Conservation (phyloP, 192 early-diverging fungal genomes). For the Coemansia sp. region DNA sequence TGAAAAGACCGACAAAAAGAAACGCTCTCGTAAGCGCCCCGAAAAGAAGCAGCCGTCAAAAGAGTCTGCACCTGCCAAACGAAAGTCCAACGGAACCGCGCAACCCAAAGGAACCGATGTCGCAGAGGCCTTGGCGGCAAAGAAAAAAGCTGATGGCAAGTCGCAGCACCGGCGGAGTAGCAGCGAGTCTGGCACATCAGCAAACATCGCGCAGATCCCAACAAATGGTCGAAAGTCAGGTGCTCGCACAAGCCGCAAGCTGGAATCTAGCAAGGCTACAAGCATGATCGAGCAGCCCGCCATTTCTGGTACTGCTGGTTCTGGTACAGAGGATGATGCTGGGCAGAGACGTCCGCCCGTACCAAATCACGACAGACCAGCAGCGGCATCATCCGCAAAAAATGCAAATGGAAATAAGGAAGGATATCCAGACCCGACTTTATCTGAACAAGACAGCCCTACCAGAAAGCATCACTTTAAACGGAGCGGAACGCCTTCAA, state of each 20-base stretch:
- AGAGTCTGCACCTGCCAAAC: conserved; percentile 13
- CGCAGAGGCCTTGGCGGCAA: neutral
- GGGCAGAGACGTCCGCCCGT: conserved; percentile 29
- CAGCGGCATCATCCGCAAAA: neutral
- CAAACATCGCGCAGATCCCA: conserved; percentile 30
- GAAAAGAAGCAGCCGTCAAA: conserved; percentile 41
- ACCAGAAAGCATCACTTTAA: conserved; percentile 6
- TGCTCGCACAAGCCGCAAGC: conserved; percentile 50
- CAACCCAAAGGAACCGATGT: conserved; percentile 19
- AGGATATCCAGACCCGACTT: neutral
- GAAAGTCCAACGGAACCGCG: conserved; percentile 24
- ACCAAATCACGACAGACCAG: conserved; percentile 36
- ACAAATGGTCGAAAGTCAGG: conserved; percentile 49
- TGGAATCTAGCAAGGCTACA: conserved; percentile 23
- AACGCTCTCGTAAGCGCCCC: conserved; percentile 31
- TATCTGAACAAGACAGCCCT: neutral
- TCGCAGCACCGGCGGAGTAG: conserved; percentile 20
- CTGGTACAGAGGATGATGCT: conserved; percentile 10
- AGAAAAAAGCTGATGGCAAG: conserved; percentile 30
- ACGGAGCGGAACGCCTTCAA: conserved; percentile 24
- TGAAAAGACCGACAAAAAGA: conserved; percentile 26
- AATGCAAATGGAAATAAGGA: no score
- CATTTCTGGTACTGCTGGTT: neutral
- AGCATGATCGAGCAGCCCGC: conserved; percentile 4
- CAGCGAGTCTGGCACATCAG: conserved; percentile 18